phyloP scores from a whole-genome alignment of 805 yeast genomes.

The Candida tibetensis region DNA sequence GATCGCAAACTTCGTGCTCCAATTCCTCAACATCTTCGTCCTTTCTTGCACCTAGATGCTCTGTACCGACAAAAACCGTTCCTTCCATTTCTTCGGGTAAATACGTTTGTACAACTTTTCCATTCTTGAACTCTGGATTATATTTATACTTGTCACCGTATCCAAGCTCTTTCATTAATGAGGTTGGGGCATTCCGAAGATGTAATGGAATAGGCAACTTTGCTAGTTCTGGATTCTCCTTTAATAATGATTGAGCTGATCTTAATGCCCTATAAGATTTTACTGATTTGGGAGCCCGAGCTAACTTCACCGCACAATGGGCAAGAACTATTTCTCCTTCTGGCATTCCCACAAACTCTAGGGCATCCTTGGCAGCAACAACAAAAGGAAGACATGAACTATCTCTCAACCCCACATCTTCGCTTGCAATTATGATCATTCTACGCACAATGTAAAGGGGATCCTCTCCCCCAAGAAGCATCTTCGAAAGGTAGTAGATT shows the following conservation, averaged over 20 bases:
- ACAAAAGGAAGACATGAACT: constrained; percentile 84
- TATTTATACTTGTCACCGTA: constrained; percentile 85
- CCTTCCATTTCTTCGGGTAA: constrained; percentile 59
- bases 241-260: constrained; percentile 56
- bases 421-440: constrained; percentile 93
- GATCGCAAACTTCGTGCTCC: constrained; percentile 13
- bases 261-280: constrained; percentile 81
- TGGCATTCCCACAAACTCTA: constrained; percentile 89
- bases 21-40: constrained; percentile 15
- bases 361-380: constrained; percentile 78
- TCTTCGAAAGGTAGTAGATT: constrained; percentile 76
- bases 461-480: constrained; percentile 93
- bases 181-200: constrained; percentile 92
- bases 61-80: constrained; percentile 49
- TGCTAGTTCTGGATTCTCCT: constrained; percentile 55
- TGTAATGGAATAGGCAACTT: constrained; percentile 75
- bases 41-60: constrained; percentile 50
- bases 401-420: constrained; percentile 87
- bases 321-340: constrained; percentile 88
- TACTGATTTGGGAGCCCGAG: constrained; percentile 82
- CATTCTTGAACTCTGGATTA: constrained; percentile 75
- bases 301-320: constrained; percentile 89
- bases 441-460: constrained; percentile 86
- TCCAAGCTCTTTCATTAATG: constrained; percentile 83
- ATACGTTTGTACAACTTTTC: constrained; percentile 70